Evolutionary conservation across 306 rosid species (phyloP).

Genomic region (Trifolium fragiferum): DNA sequence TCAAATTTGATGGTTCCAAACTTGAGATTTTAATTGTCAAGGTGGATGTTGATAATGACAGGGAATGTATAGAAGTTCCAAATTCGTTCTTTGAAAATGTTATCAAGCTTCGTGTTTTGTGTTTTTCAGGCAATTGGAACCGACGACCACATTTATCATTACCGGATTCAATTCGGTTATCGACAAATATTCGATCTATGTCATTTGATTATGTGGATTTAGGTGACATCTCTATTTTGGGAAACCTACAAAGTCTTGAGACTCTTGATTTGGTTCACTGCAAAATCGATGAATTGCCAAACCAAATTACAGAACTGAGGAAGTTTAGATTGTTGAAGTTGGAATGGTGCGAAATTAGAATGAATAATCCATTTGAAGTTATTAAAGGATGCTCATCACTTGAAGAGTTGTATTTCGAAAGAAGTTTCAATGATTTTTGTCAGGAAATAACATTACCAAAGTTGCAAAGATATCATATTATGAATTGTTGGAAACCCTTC

Average conservation of each 20-base stretch:
- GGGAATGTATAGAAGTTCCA: neutral
- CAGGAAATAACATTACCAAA: neutral
- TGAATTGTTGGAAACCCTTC: no score
- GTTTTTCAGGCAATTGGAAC: fast-evolving
- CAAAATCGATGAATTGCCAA: neutral
- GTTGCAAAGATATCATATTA: neutral
- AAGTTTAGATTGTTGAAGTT: no score
- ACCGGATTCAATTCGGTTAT: neutral
- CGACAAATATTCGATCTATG: neutral
- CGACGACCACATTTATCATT: neutral
- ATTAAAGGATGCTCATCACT: no score
- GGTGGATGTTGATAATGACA: fast-evolving
- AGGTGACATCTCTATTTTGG: conserved; percentile 25
- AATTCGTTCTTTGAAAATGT: neutral
- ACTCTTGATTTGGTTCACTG: neutral
- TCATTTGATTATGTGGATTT: fast-evolving
- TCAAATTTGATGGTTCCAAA: neutral
- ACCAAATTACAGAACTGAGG: neutral
- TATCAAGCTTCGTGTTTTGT: neutral
- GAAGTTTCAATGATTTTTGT: neutral
- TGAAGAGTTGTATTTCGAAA: neutral
- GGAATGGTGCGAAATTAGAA: neutral
- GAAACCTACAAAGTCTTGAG: neutral
- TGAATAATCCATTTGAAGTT: no score
- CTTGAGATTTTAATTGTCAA: conserved; percentile 5